These are phyloP conservation scores for Arabidopsis lyrata DNA, from an alignment of 441 rosid species.

Conservation along the genomic window DNA sequence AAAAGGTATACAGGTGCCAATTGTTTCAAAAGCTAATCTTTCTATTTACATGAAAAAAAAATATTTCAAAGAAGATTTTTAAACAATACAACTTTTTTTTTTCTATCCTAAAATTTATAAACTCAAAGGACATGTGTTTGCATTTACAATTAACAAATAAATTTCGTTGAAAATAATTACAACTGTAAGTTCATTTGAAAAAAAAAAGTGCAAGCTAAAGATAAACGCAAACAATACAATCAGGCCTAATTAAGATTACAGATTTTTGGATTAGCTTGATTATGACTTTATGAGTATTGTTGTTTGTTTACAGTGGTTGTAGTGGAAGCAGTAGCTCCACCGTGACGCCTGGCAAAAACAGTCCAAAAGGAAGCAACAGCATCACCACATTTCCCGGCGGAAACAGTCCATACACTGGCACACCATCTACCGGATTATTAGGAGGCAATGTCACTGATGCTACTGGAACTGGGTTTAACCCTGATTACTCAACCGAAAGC, in stretches of 20 bases:
- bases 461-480: conserved; percentile 61
- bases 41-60: no score
- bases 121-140: not conserved
- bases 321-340: conserved; percentile 28
- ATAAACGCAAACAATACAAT: not conserved
- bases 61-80: no score
- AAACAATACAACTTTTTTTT: not conserved
- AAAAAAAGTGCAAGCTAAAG: not conserved
- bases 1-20: not conserved
- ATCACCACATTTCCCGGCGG: conserved; percentile 53
- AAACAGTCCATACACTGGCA: conserved; percentile 55
- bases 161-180: not conserved
- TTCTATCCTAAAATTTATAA: not conserved
- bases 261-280: not conserved
- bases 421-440: conserved; percentile 67
- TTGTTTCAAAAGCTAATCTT: not conserved
- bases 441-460: conserved; percentile 60
- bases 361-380: conserved; percentile 46
- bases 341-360: conserved; percentile 46
- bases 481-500: conserved; percentile 57
- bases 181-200: not conserved
- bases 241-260: no score
- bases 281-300: conserved; percentile 13
- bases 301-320: conserved; percentile 17
- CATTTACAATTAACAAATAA: not conserved